These are phyloP conservation scores for Irpex sp. DNA, from an alignment of 1,284 basidiomycete genomes.

Conservation along the genomic window DNA sequence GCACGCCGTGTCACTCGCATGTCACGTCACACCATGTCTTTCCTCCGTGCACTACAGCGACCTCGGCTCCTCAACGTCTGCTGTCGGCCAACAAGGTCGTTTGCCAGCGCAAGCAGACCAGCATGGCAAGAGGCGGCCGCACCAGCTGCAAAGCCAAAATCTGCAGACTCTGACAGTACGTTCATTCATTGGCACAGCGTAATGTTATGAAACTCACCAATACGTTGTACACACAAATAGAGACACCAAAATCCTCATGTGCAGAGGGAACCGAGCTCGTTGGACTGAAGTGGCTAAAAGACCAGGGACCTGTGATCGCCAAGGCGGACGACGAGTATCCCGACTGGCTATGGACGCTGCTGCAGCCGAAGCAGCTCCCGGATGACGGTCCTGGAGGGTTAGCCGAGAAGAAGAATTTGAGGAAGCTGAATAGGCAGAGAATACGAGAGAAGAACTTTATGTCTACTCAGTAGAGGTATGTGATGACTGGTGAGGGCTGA, in stretches of 20 bases:
- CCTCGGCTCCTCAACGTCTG: conserved; percentile 21
- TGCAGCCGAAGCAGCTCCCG: conserved; percentile 52
- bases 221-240: background rate
- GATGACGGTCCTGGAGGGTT: conserved; percentile 73
- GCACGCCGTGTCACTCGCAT: background rate
- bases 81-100: conserved; percentile 5
- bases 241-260: conserved; percentile 48
- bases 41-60: conserved; percentile 24
- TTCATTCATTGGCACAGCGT: background rate
- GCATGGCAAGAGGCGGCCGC: background rate
- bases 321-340: conserved; percentile 85
- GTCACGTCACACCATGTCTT: conserved; percentile 20
- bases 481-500: background rate
- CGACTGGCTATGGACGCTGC: conserved; percentile 83
- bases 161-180: background rate
- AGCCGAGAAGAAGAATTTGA: conserved; percentile 57
- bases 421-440: conserved; percentile 57
- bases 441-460: conserved; percentile 78
- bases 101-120: conserved; percentile 1
- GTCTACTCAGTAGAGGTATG: conserved; percentile 53
- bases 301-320: conserved; percentile 77
- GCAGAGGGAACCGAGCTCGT: conserved; percentile 66
- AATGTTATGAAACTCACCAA: background rate
- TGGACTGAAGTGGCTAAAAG: conserved; percentile 83
- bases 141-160: background rate